Evolutionary conservation across 2,329 filamentous ascomycete species (phyloP).

Genomic region (Paecilomyces sp.): DNA sequence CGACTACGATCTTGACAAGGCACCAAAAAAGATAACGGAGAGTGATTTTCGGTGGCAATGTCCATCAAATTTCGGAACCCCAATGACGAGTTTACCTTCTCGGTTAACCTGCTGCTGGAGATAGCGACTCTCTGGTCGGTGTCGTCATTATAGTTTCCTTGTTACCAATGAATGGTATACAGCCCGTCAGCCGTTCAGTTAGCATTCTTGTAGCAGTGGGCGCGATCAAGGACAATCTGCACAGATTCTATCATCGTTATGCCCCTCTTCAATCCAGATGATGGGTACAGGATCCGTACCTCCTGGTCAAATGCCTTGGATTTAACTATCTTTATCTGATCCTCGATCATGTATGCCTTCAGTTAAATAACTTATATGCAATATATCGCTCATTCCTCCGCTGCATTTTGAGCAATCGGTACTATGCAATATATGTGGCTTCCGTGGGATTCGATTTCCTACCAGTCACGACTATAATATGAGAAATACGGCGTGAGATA

Average conservation of each 20-base stretch:
- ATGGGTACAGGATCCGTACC: conserved; percentile 3
- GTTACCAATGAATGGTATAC: too few relatives aligned
- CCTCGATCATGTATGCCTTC: conserved; percentile 2
- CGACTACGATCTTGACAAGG: too few relatives aligned
- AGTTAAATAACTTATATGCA: background rate
- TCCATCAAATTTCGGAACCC: too few relatives aligned
- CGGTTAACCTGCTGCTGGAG: too few relatives aligned
- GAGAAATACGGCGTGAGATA: conserved; percentile 2
- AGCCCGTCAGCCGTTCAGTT: too few relatives aligned
- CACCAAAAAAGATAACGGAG: too few relatives aligned
- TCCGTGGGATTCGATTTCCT: conserved; percentile 8
- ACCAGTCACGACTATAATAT: conserved; percentile 9
- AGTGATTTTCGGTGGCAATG: too few relatives aligned
- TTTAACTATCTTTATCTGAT: background rate
- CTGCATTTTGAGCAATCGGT: conserved; percentile 8
- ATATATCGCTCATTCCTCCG: conserved; percentile 2
- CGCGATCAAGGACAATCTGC: too few relatives aligned
- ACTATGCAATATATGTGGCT: conserved; percentile 8
- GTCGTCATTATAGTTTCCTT: too few relatives aligned
- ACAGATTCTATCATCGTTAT: background rate
- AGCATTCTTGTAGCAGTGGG: too few relatives aligned
- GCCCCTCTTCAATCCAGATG: conserved; percentile 3
- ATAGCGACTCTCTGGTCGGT: too few relatives aligned
- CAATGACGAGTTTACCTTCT: too few relatives aligned
- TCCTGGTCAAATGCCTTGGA: background rate